Conservation (phyloP, 2,329 filamentous ascomycete genomes). For the Hymenoscyphus fructigenus region DNA sequence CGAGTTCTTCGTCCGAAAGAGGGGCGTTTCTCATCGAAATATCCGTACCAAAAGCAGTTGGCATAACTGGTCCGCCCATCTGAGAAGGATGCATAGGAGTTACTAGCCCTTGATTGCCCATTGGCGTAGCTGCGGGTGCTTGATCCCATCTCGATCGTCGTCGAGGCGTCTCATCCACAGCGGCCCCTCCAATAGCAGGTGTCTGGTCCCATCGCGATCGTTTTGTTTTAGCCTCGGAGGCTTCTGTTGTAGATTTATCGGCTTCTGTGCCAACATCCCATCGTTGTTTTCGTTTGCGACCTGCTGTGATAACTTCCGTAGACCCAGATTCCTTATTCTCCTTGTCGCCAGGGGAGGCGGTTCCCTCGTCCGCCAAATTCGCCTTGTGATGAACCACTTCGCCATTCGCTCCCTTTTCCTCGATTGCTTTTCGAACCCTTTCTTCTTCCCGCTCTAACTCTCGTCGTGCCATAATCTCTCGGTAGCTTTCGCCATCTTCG, state of each 20-base stretch:
- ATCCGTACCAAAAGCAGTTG: constrained; percentile 76
- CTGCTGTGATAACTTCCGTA: constrained; percentile 59
- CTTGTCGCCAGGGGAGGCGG: constrained; percentile 54
- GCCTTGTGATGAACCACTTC: constrained; percentile 65
- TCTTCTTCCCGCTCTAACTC: constrained; percentile 94
- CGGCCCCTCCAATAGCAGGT: constrained; percentile 55
- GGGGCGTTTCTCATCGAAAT: constrained; percentile 75
- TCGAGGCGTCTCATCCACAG: constrained; percentile 60
- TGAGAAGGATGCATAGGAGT: constrained; percentile 76
- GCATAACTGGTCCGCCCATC: constrained; percentile 48
- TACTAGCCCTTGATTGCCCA: constrained; percentile 70
- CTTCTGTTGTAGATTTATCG: constrained; percentile 49
- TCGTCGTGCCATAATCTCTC: constrained; percentile 85
- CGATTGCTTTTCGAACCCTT: constrained; percentile 75
- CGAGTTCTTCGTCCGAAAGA: constrained; percentile 90
- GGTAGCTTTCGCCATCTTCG: constrained; percentile 77
- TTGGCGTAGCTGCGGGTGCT: constrained; percentile 76
- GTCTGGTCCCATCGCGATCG: constrained; percentile 88
- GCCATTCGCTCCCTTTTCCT: constrained; percentile 63
- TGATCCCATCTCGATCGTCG: constrained; percentile 90
- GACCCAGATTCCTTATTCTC: constrained; percentile 71
- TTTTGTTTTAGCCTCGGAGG: constrained; percentile 56
- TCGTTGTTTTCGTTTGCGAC: constrained; percentile 86
- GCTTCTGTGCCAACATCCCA: constrained; percentile 79
- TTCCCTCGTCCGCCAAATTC: constrained; percentile 65